Percentiles rank a stretch among this genome's conserved stretches.
Conservation (phyloP, 1,284 basidiomycete genomes). For the Farysia itapuensis region DNA sequence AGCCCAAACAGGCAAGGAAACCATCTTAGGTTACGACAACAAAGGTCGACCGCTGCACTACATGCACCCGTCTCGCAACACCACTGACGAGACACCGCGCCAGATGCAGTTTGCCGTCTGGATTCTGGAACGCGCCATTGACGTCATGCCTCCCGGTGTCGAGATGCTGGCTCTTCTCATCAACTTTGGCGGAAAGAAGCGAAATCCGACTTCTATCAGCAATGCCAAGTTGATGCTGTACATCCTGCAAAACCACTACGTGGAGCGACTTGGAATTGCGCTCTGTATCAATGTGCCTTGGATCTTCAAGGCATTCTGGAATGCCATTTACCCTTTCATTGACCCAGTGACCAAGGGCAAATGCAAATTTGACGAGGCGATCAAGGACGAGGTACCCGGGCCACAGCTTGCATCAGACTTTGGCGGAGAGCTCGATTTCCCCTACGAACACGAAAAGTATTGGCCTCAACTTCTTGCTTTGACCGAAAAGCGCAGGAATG, state of each 20-base stretch:
- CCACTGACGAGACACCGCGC: slow-evolving; percentile 48
- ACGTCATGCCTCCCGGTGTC: slow-evolving; percentile 59
- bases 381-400: slow-evolving; percentile 48
- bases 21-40: slow-evolving; percentile 60
- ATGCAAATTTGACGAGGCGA: slow-evolving; percentile 56
- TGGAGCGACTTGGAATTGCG: slow-evolving; percentile 60
- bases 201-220: slow-evolving; percentile 50
- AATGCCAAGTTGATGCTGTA: slow-evolving; percentile 58
- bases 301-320: slow-evolving; percentile 46
- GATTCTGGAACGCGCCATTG: slow-evolving; percentile 60
- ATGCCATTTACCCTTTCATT: slow-evolving; percentile 60
- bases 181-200: slow-evolving; percentile 50
- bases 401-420: slow-evolving; percentile 47
- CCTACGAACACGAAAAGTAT: slow-evolving; percentile 73
- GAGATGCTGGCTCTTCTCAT: slow-evolving; percentile 56
- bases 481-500: slow-evolving; percentile 65
- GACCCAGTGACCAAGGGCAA: slow-evolving; percentile 60
- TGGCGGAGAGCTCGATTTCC: slow-evolving; percentile 52
- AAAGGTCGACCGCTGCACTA: slow-evolving; percentile 60
- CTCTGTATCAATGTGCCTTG: slow-evolving; percentile 58
- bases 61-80: slow-evolving; percentile 61
- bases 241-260: slow-evolving; percentile 57
- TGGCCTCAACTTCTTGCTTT: slow-evolving; percentile 70
- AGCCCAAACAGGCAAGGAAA: slow-evolving; percentile 61
- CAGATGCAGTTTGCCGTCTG: slow-evolving; percentile 62